These are phyloP conservation scores for thale cress (Arabidopsis thaliana) DNA, from an alignment of 345 rosid genomes.

Conservation along the genomic window TAIR10.1 NC_003070.9:12238001-12238500, in stretches of 20 bases:
- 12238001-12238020: slow-evolving; percentile 82
- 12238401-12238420: slow-evolving; percentile 42
- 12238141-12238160: slow-evolving; percentile 62
- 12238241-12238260: slow-evolving; percentile 52
- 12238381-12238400: slow-evolving; percentile 42
- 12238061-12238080: slow-evolving; percentile 86
- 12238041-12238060: slow-evolving; percentile 90
- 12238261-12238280: slow-evolving; percentile 23
- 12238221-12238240: slow-evolving; percentile 76
- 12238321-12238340: slow-evolving; percentile 79
- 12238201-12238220: slow-evolving; percentile 59
- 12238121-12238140: slow-evolving; percentile 80
- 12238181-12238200: slow-evolving; percentile 58
- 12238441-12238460: slow-evolving; percentile 17
- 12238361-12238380: slow-evolving; percentile 71
- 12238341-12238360: slow-evolving; percentile 77
- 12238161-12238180: slow-evolving; percentile 72
- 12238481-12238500: slow-evolving; percentile 26
- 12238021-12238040: slow-evolving; percentile 99
- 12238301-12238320: slow-evolving; percentile 65
- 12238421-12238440: slow-evolving; percentile 30
- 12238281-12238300: slow-evolving; percentile 33
- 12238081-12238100: slow-evolving; percentile 80
- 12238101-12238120: slow-evolving; percentile 96
- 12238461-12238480: slow-evolving; percentile 41